Base-by-base conservation (phyloP, 192 early-diverging fungal species). In the Gryganskiella cystojenkinii region DNA sequence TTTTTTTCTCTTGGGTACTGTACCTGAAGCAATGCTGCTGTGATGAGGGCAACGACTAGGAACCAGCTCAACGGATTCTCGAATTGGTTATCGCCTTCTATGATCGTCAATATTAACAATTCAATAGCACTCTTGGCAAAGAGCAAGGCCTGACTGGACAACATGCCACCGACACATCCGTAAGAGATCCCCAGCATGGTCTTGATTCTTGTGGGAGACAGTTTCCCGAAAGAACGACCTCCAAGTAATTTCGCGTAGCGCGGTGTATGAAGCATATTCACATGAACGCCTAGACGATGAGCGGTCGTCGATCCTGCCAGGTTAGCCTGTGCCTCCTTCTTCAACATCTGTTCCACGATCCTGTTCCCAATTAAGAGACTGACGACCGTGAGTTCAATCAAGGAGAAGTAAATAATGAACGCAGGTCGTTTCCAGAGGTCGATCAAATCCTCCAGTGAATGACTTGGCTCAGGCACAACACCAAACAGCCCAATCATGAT, bases 51-150 rank as follows among this genome's bases (percentile, higher is more conserved):
- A 27, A 64, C 47, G 19, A 92, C 87, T 22, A 94, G 81, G 33
- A 92, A 83, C 84, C 90, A 83, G 8, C 90, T 90, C 50, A 94
- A 70, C 31, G 91, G 87, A 60, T 87, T 84, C 28, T 87, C 85
- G 49, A 94, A 86, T 60, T 92, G 92, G 68, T 91, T 92, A 57
- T 85, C 49, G 19, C 89, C 82, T 17, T 78, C 53, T 20, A 83
- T 43, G 17, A 90, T 62, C 0, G 87, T 90, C 30, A 92, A 68
- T 4, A 90, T 70, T n/a, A 94, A 61, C 59, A 94, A 80, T 25
- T 92, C 92, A 19, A 92, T 85, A 3, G 91, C 92, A 50, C 89
- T 92, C 61, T 94, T 94, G 49, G 92, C 92, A 74, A 92, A 90
- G 56, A 94, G 65, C 57, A 94, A 69, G 5, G 87, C 88, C 62